Base-by-base conservation (phyloP, 495 filamentous ascomycete genomes). In the Poronia punctata region DNA sequence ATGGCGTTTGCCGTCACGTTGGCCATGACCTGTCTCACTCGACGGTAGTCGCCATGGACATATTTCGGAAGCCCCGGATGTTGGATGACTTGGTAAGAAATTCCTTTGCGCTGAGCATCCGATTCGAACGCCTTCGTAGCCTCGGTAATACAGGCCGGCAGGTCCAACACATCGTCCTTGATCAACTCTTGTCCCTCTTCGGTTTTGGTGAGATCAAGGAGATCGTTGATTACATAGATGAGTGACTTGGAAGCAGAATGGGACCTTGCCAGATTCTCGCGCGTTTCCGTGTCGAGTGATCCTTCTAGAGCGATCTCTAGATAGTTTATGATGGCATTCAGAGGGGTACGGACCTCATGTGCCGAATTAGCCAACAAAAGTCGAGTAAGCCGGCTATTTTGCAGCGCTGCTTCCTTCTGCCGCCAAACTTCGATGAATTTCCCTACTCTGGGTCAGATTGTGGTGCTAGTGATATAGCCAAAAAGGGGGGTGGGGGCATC, bases 311-410 rank as follows among this genome's bases (percentile, higher is more conserved):
- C 90, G 47, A 95, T 95, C 52, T 97, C 90, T 2, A 97, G 67
- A 43, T 92, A 95, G 51, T 97, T 97, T 56, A 97, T 92, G 52
- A 97, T 93, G 15, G 90, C 90, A 59, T 95, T 95, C 3, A 97
- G 66, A 1, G 90, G 89, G 0, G 90, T 97, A 21, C 90, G 83
- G 11, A 97, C 86, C 67, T 95, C 89, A 52, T 97, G 90, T 0
- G 90, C 90, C 1, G 88, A 93, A 52, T 97, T 95, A 7, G 90
- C 86, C 2, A 95, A 68, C 7, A 97, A 61, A 10, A 97, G 64
- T 33, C 77, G 70, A 2, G 86, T 95, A 12, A 97, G 66, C 28
- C 87, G 80, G 40, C 83, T 93, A 49, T 66, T 90, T 45, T 94
- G 82, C 52, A 93, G 60, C 3, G 83, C 84, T 1, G 81, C 84